Conservation (phyloP, 305 asterid species). For the Galium porrigens region DNA sequence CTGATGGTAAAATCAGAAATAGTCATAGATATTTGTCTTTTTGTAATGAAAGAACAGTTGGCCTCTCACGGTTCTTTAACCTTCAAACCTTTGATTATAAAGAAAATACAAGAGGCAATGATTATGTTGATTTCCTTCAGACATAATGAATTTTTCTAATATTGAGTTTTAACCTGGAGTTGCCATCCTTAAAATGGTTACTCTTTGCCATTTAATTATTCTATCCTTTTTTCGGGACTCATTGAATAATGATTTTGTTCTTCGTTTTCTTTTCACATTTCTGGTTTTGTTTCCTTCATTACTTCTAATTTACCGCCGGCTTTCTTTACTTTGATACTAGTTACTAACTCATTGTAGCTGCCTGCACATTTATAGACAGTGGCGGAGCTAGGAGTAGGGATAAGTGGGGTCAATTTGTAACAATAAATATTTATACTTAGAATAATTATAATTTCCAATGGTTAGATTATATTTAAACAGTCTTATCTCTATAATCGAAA, state of each 20-base stretch:
- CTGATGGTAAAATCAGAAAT: background rate
- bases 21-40: background rate
- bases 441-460: background rate
- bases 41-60: background rate
- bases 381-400: background rate
- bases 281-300: too few species aligned
- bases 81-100: background rate
- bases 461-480: background rate
- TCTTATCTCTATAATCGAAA: background rate
- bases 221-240: background rate
- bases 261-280: background rate
- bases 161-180: background rate
- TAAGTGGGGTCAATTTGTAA: background rate
- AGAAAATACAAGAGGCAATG: background rate
- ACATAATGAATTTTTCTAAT: background rate
- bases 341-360: conserved; percentile 10
- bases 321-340: conserved; percentile 1
- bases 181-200: background rate
- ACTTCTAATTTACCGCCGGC: background rate
- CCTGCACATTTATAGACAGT: conserved; percentile 2
- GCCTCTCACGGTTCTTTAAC: background rate
- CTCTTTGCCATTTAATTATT: background rate
- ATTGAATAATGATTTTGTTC: background rate
- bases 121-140: background rate
- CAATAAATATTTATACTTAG: background rate